Base-by-base conservation (phyloP, 2,329 filamentous ascomycete genomes). In the Mycogone perniciosa region DNA sequence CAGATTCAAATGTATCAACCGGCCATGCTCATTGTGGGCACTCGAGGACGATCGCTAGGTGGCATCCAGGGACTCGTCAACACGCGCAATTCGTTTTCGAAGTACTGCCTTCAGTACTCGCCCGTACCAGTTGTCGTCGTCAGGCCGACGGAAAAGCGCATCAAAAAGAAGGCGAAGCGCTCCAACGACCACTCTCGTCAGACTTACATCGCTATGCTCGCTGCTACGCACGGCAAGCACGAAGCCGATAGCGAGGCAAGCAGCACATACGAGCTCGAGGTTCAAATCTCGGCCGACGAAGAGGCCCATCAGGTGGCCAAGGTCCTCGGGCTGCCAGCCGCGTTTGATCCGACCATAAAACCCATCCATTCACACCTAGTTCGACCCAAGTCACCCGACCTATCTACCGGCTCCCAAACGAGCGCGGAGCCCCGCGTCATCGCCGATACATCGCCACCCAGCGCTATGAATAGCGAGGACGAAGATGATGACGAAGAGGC, bases 61-160 rank as follows among this genome's bases (percentile, higher is more conserved):
- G 89, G 90, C 29, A 84, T 96, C 51, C 90, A 95, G 64, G 88
- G 89, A 44, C 75, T 96, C 31, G 80, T 96, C 39, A 89, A 88
- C 44, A 80, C 78, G 31, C 72, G 77, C 40, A 93, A 89, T 56
- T 93, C 88, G 0, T 91, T 96, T 41, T 95, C 89, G 29, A 96
- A 96, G 65, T 96, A 96, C 70, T 96, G 91, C 62, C 77, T 96
- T 9, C 91, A 96, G 64, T 91, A 95, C 66, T 95, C 88, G 2
- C 90, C 91, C 0, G 88, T 96, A 1, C 91, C 91, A 1, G 91
- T 96, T 6, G 91, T 96, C 31, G 91, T 96, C 31, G 91, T 96
- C 7, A 82, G 91, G 4, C 90, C 91, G 34, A 87, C 86, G 31
- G 86, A 88, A 54, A 95, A 95, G 71, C 85, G 91, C 20, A 81